Conservation (phyloP, 192 early-diverging fungal species). For the Piromyces finnis region DNA sequence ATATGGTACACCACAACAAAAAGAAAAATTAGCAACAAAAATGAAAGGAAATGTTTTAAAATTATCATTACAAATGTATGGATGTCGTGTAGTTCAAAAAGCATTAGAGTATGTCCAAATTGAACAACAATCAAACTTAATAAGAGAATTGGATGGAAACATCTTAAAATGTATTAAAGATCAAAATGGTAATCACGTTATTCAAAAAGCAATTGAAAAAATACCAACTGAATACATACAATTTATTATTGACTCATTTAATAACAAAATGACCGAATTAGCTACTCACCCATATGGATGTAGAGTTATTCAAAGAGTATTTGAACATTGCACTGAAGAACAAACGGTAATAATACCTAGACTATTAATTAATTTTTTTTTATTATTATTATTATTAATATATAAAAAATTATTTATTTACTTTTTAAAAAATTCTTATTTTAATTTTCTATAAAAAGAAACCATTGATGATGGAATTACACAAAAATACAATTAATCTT, state of each 20-base stretch:
- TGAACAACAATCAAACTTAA: conserved; percentile 78
- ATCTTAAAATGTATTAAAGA: conserved; percentile 98
- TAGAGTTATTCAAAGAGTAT: conserved; percentile 96
- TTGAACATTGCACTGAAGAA: conserved; percentile 89
- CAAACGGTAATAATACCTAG: conserved; percentile 28
- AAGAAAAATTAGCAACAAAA: conserved; percentile 74
- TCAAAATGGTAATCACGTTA: conserved; percentile 99
- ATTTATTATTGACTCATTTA: conserved; percentile 95
- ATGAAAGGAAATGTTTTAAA: conserved; percentile 92
- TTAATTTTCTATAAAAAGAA: conserved; percentile 11
- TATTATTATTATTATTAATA: background rate
- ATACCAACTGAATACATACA: conserved; percentile 81
- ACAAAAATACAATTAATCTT: conserved; percentile 72
- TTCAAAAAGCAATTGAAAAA: conserved; percentile 97
- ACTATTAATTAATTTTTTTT: background rate
- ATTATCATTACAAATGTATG: conserved; percentile 98
- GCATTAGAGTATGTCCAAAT: conserved; percentile 82
- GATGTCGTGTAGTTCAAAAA: conserved; percentile 96
- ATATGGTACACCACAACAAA: conserved; percentile 64
- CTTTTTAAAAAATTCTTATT: background rate
- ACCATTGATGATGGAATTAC: conserved; percentile 83
- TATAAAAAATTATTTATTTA: background rate
- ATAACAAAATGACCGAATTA: conserved; percentile 82
- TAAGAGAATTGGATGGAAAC: conserved; percentile 83
- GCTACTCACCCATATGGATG: conserved; percentile 98